Percentiles rank a stretch among this genome's conserved stretches.
Evolutionary conservation across 257 asterid species (phyloP).

Genomic region (Solanum chaucha): DNA sequence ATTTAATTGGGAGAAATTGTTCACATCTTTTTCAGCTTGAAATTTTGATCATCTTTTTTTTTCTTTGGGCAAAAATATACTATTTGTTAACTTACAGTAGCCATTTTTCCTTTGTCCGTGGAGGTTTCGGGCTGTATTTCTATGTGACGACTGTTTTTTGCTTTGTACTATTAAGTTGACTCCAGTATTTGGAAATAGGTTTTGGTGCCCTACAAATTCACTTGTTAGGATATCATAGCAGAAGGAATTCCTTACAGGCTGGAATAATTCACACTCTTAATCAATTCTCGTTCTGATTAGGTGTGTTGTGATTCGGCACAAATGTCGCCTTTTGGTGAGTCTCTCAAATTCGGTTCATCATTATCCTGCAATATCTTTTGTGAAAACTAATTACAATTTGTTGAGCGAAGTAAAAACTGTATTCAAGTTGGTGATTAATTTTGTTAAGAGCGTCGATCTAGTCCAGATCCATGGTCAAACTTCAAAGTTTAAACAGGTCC

Average conservation of each 20-base stretch:
- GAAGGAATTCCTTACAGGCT: background rate
- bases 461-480: background rate
- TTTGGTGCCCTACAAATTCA: background rate
- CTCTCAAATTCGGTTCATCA: too few relatives aligned
- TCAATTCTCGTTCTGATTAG: background rate
- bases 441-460: background rate
- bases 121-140: background rate
- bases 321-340: background rate
- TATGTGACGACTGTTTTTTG: background rate
- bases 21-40: background rate
- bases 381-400: background rate
- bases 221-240: background rate
- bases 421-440: background rate
- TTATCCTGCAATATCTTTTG: background rate
- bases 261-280: background rate
- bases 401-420: background rate
- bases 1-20: background rate
- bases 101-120: background rate
- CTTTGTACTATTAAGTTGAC: background rate
- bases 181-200: background rate
- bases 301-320: background rate
- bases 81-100: background rate
- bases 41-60: conserved; percentile 1
- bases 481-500: background rate
- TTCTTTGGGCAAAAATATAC: background rate